Percentiles rank a stretch among this genome's conserved stretches.
Evolutionary conservation across 768 basidiomycete genomes (phyloP).

Genomic region (Lentinula lateritia): DNA sequence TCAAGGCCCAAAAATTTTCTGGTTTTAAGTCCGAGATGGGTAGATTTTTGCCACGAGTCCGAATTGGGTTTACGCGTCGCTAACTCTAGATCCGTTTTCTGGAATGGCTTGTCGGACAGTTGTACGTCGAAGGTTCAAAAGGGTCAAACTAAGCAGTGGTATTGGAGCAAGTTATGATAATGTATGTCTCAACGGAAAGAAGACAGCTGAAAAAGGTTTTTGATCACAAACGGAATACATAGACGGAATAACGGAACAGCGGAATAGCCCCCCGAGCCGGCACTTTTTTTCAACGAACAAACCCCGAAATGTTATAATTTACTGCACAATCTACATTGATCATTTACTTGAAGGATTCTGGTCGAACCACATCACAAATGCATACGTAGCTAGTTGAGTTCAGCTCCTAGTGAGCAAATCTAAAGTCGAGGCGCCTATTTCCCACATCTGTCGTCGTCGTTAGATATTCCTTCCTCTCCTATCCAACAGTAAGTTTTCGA

Average conservation of each 20-base stretch:
- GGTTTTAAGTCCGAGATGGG: slow-evolving; percentile 3
- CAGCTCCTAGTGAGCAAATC: slow-evolving; percentile 44
- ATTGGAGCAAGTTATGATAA: not conserved
- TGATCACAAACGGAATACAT: not conserved
- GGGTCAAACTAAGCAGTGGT: not conserved
- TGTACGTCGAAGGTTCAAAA: not conserved
- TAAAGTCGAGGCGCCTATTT: slow-evolving; percentile 58
- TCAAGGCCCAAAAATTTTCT: not conserved
- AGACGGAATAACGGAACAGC: too few species aligned
- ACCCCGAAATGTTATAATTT: too few species aligned
- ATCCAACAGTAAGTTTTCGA: not conserved
- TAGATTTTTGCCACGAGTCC: slow-evolving; percentile 1
- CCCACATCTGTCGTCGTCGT: slow-evolving; percentile 53
- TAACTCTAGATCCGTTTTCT: not conserved
- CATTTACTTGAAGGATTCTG: too few species aligned
- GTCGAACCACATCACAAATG: too few species aligned
- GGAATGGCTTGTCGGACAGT: not conserved
- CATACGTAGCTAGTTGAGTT: too few species aligned
- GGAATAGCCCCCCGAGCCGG: not conserved
- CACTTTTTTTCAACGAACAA: not conserved
- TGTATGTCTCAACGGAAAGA: not conserved
- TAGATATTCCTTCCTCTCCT: slow-evolving; percentile 55
- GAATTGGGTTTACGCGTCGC: not conserved
- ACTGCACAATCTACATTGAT: too few species aligned
- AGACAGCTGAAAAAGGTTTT: not conserved